Evolutionary conservation across 1,139 yeast genomes (phyloP).

Genomic region (Sporopachydermia cereana): DNA sequence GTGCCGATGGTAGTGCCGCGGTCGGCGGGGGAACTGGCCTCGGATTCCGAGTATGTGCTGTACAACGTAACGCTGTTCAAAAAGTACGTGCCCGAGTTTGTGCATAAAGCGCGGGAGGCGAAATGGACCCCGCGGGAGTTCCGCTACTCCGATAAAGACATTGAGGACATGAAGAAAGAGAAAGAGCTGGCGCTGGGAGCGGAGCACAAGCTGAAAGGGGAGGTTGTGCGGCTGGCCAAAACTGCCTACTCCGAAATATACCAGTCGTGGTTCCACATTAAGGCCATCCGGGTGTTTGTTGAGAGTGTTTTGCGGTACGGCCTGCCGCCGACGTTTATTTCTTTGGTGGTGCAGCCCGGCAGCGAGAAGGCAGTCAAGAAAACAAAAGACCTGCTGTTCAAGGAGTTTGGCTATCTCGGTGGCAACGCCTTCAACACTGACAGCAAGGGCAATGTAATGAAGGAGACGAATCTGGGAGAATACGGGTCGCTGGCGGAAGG

Average conservation of each 20-base stretch:
- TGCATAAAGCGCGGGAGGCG: constrained; percentile 62
- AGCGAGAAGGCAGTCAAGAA: constrained; percentile 32
- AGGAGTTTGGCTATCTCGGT: constrained; percentile 78
- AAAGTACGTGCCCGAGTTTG: constrained; percentile 62
- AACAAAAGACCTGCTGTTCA: constrained; percentile 57
- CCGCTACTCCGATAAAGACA: constrained; percentile 57
- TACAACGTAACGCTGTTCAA: constrained; percentile 78
- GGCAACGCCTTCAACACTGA: constrained; percentile 72
- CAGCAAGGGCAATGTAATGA: constrained; percentile 50
- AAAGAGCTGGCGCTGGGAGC: constrained; percentile 61
- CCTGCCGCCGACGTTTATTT: constrained; percentile 82
- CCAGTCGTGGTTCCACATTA: constrained; percentile 82
- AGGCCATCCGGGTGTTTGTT: constrained; percentile 48
- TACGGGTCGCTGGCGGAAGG: constrained; percentile 87
- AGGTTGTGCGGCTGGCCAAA: constrained; percentile 68
- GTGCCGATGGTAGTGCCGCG: constrained; percentile 84
- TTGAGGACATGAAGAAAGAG: constrained; percentile 66
- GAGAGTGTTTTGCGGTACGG: constrained; percentile 87
- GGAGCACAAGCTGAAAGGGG: constrained; percentile 67
- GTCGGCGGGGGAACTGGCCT: constrained; percentile 56
- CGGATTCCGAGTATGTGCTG: constrained; percentile 63
- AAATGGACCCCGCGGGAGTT: constrained; percentile 94
- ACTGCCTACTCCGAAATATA: constrained; percentile 83
- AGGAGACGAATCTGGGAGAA: constrained; percentile 59
- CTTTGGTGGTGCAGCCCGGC: constrained; percentile 41